Conservation (phyloP, 345 rosid species). For the Eutrema yunnanense region DNA sequence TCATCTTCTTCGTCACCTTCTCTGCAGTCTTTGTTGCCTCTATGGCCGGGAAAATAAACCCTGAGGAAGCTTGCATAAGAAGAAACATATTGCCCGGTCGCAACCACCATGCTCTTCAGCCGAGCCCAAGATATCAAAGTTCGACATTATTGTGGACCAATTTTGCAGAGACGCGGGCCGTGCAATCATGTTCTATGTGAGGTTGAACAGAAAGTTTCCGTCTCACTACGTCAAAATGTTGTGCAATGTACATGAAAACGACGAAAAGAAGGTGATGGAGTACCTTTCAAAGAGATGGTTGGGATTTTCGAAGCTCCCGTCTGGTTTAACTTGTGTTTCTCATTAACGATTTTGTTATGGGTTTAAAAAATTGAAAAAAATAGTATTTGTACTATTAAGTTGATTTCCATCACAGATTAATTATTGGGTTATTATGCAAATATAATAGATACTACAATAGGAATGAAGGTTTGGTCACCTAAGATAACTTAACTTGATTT, state of each 20-base stretch:
- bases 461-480: background rate
- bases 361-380: background rate
- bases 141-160: background rate
- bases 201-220: background rate
- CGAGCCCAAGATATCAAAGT: background rate
- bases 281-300: conserved; percentile 7
- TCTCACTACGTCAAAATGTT: conserved; percentile 2
- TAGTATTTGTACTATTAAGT: background rate
- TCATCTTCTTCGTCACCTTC: background rate
- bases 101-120: background rate
- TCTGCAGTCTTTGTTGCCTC: conserved; percentile 4
- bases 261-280: conserved; percentile 1
- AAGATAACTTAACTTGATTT: background rate
- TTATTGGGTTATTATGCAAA: background rate
- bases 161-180: background rate
- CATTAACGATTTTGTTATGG: background rate
- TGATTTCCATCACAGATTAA: background rate
- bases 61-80: conserved; percentile 19
- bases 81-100: background rate
- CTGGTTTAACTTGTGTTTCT: conserved; percentile 4
- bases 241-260: conserved; percentile 17
- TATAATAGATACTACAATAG: background rate
- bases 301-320: background rate
- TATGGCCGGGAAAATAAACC: background rate
- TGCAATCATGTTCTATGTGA: background rate